phyloP scores from a whole-genome alignment of 1,139 yeast species.

The Saccharomycopsis hybrid region DNA sequence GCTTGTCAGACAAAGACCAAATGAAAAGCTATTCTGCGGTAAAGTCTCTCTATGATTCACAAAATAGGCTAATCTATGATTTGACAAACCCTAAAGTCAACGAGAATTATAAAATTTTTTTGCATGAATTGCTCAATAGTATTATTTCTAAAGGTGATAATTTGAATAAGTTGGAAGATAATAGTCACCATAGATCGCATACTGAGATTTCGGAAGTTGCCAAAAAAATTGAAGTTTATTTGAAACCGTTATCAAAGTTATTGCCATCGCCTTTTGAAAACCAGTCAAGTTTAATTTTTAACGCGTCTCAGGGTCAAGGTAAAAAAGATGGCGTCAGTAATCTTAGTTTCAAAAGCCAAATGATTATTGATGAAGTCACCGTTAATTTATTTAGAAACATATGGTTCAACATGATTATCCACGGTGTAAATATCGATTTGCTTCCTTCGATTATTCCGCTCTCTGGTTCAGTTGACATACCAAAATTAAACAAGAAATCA shows the following conservation, averaged over 20 bases:
- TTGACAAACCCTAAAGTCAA: slow-evolving; percentile 34
- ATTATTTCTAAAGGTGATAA: slow-evolving; percentile 73
- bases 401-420: slow-evolving; percentile 93
- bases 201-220: slow-evolving; percentile 74
- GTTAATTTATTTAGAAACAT: slow-evolving; percentile 69
- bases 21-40: not conserved
- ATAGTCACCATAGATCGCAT: slow-evolving; percentile 73
- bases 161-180: slow-evolving; percentile 39
- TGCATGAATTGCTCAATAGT: slow-evolving; percentile 58
- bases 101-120: slow-evolving; percentile 50
- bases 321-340: not conserved
- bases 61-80: slow-evolving; percentile 8
- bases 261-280: slow-evolving; percentile 52
- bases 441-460: slow-evolving; percentile 7
- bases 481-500: slow-evolving; percentile 6
- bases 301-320: not conserved
- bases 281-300: slow-evolving; percentile 26
- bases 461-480: slow-evolving; percentile 7
- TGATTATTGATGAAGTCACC: slow-evolving; percentile 27
- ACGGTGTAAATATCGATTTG: slow-evolving; percentile 42
- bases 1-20: not conserved
- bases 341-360: not conserved
- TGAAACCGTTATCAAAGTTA: slow-evolving; percentile 70
- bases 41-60: slow-evolving; percentile 4
- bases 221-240: slow-evolving; percentile 57